phyloP scores from a whole-genome alignment of 2,329 filamentous ascomycete species.

The Daldinia eschscholtzii region DNA sequence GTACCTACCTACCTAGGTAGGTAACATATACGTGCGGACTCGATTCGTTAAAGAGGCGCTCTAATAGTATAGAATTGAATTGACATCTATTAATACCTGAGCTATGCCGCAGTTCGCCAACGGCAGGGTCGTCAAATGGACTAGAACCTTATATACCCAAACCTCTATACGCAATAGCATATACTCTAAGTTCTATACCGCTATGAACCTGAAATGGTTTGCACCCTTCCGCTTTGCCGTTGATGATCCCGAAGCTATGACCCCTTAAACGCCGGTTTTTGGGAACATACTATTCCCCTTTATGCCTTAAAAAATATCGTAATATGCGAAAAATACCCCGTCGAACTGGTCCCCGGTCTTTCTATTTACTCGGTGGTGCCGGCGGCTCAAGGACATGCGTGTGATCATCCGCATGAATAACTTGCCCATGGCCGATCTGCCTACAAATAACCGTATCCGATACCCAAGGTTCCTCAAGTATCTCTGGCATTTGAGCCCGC shows the following conservation, averaged over 20 bases:
- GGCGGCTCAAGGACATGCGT: conserved; percentile 86
- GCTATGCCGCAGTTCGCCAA: conserved; percentile 17
- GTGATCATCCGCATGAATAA: conserved; percentile 81
- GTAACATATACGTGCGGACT: neutral
- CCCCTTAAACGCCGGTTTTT: conserved; percentile 33
- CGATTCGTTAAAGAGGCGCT: neutral
- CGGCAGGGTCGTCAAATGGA: conserved; percentile 22
- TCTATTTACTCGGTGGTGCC: conserved; percentile 57
- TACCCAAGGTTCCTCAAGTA: conserved; percentile 92
- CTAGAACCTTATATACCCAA: conserved; percentile 24
- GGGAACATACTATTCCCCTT: conserved; percentile 21
- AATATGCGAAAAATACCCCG: neutral
- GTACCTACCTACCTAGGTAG: too few species aligned
- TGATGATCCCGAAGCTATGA: conserved; percentile 14
- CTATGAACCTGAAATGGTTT: conserved; percentile 45
- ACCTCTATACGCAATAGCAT: conserved; percentile 45
- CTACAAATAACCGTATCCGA: conserved; percentile 84
- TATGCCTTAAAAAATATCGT: conserved; percentile 16
- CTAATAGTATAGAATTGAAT: neutral
- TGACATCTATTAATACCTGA: conserved; percentile 35
- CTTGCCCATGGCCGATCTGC: conserved; percentile 76
- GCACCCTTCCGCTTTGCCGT: conserved; percentile 42
- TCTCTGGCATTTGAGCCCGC: conserved; percentile 86
- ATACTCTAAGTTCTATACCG: conserved; percentile 47
- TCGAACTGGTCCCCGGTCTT: neutral